These are phyloP conservation scores for Talaromyces sp. DNA, from an alignment of 2,329 filamentous ascomycete species.

Conservation along the genomic window DNA sequence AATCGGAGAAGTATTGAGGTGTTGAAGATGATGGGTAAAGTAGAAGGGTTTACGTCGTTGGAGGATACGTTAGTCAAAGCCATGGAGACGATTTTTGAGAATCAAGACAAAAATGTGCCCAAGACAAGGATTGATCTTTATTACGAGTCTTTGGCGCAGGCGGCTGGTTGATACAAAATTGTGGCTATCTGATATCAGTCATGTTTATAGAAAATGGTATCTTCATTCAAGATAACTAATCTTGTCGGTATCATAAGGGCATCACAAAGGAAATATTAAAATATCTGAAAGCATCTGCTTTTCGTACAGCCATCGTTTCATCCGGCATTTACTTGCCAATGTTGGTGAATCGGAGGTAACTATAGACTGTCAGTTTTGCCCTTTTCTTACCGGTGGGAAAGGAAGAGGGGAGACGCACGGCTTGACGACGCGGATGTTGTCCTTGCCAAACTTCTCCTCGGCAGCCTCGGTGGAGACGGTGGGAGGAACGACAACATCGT, in stretches of 20 bases:
- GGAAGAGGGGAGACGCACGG: conserved; percentile 39
- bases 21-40: conserved; percentile 6
- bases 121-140: conserved; percentile 10
- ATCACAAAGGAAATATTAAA: conserved; percentile 11
- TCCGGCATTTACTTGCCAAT: conserved; percentile 26
- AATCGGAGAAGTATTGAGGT: neutral
- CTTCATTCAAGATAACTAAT: conserved; percentile 6
- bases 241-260: conserved; percentile 18
- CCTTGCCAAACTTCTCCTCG: conserved; percentile 77
- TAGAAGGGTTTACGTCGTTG: conserved; percentile 3
- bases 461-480: conserved; percentile 79
- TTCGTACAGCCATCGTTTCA: neutral
- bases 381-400: too few relatives aligned
- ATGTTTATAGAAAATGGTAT: neutral
- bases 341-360: conserved; percentile 38
- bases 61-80: conserved; percentile 7
- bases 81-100: neutral
- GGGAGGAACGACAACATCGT: conserved; percentile 90
- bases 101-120: neutral
- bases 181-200: neutral
- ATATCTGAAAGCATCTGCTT: neutral
- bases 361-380: conserved; percentile 14
- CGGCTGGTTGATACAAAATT: neutral
- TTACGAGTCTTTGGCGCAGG: neutral
- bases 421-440: conserved; percentile 54